phyloP scores from a whole-genome alignment of 2,329 filamentous ascomycete genomes.

The Paramyrothecium sp. region DNA sequence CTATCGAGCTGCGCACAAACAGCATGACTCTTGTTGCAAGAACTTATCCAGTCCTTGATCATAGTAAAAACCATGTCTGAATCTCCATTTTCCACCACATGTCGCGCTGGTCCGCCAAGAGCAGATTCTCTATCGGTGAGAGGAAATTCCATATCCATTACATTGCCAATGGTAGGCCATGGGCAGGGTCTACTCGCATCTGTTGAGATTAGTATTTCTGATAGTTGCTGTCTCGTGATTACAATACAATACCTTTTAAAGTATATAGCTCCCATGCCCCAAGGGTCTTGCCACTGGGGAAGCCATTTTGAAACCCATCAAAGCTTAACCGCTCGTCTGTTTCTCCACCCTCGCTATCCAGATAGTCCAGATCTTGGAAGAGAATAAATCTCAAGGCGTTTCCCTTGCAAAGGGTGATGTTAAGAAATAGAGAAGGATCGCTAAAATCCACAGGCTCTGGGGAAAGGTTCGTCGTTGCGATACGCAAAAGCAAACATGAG shows the following conservation, averaged over 20 bases:
- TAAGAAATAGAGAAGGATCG: not conserved
- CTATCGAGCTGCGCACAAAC: conserved; percentile 13
- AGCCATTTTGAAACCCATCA: not conserved
- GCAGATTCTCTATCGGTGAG: conserved; percentile 2
- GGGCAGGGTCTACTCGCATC: conserved; percentile 5
- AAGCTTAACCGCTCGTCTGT: not conserved
- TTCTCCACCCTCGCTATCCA: not conserved
- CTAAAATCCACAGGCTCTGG: not conserved
- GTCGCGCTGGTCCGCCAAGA: conserved; percentile 9
- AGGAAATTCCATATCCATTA: conserved; percentile 9
- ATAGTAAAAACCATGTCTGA: conserved; percentile 8
- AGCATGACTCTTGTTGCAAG: conserved; percentile 10
- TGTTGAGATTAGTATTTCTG: not conserved
- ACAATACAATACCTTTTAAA: not conserved
- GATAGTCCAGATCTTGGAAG: not conserved
- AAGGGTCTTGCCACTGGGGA: not conserved
- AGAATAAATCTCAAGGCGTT: not conserved
- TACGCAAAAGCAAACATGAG: not conserved
- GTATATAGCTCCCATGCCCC: not conserved
- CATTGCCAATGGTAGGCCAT: conserved; percentile 15
- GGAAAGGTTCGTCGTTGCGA: not conserved
- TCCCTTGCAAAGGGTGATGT: not conserved
- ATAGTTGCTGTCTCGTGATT: not conserved
- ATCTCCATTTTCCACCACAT: conserved; percentile 13
- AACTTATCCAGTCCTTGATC: conserved; percentile 15